Conservation (phyloP, 225 moss, liverwort and hornwort species). For the Takakia lepidozioides region DNA sequence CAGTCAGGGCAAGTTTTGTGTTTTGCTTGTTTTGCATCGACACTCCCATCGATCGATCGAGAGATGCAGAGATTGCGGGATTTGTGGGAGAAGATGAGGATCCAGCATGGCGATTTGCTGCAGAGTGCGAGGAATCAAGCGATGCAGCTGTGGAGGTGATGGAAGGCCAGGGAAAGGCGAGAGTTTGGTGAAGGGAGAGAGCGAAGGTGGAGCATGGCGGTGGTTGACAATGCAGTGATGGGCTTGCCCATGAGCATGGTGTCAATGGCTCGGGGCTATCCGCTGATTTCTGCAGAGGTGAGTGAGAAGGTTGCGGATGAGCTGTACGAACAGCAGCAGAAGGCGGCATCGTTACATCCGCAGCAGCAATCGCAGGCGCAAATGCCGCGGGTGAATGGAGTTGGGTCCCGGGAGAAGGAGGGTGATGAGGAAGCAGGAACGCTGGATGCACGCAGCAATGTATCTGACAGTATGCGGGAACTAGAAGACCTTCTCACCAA, state of each 20-base stretch:
- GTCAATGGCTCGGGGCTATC: conserved; percentile 55
- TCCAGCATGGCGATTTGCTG: too few relatives aligned
- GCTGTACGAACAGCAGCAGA: conserved; percentile 23
- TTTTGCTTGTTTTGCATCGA: too few relatives aligned
- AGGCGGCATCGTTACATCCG: conserved; percentile 5
- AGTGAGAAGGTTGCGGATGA: conserved; percentile 58
- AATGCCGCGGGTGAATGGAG: background rate
- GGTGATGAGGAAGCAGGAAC: conserved; percentile 32
- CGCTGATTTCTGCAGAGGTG: conserved; percentile 51
- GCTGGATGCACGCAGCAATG: conserved; percentile 60
- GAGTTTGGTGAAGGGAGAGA: background rate
- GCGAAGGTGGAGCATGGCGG: background rate
- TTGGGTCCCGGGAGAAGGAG: conserved; percentile 29
- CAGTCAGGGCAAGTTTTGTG: too few relatives aligned
- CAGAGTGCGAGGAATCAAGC: too few relatives aligned
- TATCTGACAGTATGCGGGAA: conserved; percentile 67
- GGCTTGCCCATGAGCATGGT: conserved; percentile 65
- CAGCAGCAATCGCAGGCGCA: conserved; percentile 18
- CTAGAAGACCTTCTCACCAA: conserved; percentile 85
- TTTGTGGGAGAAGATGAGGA: too few relatives aligned
- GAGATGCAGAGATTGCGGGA: too few relatives aligned
- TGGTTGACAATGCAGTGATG: conserved; percentile 39
- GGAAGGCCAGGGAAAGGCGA: conserved; percentile 3
- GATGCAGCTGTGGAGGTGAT: too few relatives aligned
- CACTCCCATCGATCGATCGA: too few relatives aligned